Evolutionary conservation across 2,329 filamentous ascomycete genomes (phyloP).

Genomic region (Aspergillus caelatus): DNA sequence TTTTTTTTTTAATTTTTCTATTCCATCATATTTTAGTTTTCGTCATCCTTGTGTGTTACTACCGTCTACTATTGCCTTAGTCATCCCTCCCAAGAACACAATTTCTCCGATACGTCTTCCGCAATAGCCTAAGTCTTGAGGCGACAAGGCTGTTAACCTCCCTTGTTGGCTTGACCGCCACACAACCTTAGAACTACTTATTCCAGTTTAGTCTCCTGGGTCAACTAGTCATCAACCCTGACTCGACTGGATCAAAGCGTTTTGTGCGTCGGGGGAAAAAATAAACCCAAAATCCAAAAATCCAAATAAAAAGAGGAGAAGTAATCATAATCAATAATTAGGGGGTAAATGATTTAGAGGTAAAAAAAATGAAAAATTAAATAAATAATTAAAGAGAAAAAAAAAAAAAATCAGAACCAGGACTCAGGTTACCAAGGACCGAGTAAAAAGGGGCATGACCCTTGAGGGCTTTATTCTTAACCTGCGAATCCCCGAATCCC

Average conservation of each 20-base stretch:
- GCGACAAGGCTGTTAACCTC: conserved; percentile 4
- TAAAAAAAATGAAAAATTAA: not conserved
- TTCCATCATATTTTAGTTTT: not conserved
- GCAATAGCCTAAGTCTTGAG: not conserved
- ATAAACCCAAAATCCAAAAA: not conserved
- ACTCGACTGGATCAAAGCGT: not conserved
- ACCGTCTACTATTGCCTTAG: not conserved
- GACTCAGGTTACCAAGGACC: not conserved
- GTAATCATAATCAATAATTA: not conserved
- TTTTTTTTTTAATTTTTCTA: not conserved
- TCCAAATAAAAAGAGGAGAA: not conserved
- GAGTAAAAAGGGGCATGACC: conserved; percentile 6
- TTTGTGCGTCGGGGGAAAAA: not conserved
- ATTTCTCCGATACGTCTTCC: not conserved
- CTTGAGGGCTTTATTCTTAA: not conserved
- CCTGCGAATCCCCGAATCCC: not conserved
- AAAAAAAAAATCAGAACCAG: not conserved
- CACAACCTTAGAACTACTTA: not conserved
- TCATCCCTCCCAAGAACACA: not conserved
- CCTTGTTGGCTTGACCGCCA: not conserved
- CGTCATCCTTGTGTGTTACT: not conserved
- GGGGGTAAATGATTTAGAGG: not conserved
- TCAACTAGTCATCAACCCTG: not conserved
- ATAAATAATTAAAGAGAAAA: not conserved
- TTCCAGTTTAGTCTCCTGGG: not conserved